Conservation (phyloP, 257 asterid genomes). For the Catharanthus roseus region DNA sequence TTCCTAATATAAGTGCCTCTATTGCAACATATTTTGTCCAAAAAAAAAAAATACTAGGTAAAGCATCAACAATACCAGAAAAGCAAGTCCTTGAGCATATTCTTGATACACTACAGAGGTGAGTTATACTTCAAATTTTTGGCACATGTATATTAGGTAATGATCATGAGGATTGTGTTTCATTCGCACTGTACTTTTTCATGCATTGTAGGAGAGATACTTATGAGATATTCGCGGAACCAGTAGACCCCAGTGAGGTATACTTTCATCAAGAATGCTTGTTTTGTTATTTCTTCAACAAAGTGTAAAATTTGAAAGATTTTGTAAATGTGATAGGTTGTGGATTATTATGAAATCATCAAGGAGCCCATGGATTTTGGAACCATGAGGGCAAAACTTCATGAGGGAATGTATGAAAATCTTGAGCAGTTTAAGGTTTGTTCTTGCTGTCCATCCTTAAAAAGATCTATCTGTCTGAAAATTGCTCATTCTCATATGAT, state of each 20-base stretch:
- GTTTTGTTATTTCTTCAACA: neutral
- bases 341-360: slow-evolving; percentile 68
- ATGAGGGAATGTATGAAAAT: slow-evolving; percentile 72
- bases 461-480: no score
- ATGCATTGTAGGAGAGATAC: slow-evolving; percentile 55
- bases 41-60: slow-evolving; percentile 19
- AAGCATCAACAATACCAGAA: slow-evolving; percentile 45
- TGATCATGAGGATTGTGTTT: slow-evolving; percentile 1
- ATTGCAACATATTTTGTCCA: neutral
- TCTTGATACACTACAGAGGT: slow-evolving; percentile 80
- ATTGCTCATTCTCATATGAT: no score
- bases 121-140: neutral
- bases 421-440: slow-evolving; percentile 77
- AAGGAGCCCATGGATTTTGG: slow-evolving; percentile 92
- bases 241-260: slow-evolving; percentile 79
- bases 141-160: neutral
- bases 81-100: slow-evolving; percentile 60
- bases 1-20: neutral
- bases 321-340: slow-evolving; percentile 40
- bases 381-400: slow-evolving; percentile 95
- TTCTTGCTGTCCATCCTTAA: neutral
- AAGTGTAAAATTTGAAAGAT: neutral
- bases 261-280: neutral
- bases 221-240: slow-evolving; percentile 74
- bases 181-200: neutral